A percentile compares a stretch with the other conserved stretches of the same genome.
These are phyloP conservation scores for Pseudocercospora vitis DNA, from an alignment of 2,329 filamentous ascomycete genomes.

Conservation along the genomic window DNA sequence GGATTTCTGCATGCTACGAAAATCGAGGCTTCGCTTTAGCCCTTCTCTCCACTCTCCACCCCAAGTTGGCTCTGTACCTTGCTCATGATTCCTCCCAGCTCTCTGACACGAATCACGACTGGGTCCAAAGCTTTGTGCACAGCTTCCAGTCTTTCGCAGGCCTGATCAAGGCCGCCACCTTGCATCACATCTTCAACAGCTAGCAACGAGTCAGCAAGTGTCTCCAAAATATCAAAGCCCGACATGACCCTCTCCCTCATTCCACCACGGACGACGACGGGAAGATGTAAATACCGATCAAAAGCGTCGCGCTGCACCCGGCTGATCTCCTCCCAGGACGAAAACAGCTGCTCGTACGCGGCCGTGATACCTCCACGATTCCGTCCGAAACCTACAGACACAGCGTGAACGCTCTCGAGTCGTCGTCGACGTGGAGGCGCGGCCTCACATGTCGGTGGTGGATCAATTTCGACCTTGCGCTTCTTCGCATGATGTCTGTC, in stretches of 20 bases:
- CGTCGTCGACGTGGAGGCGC: neutral
- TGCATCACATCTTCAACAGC: neutral
- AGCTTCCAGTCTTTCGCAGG: neutral
- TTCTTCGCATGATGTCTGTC: neutral
- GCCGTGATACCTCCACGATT: neutral
- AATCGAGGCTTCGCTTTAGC: too few relatives aligned
- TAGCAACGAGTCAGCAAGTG: neutral
- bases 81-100: too few relatives aligned
- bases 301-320: conserved; percentile 1
- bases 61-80: too few relatives aligned
- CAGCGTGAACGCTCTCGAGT: neutral
- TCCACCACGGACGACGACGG: conserved; percentile 1
- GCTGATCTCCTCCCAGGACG: neutral
- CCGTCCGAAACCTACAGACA: neutral
- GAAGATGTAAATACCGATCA: conserved; percentile 2
- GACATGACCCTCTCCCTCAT: conserved; percentile 8
- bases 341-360: neutral
- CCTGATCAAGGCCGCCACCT: neutral
- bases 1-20: too few relatives aligned
- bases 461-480: neutral
- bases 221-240: neutral
- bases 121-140: neutral
- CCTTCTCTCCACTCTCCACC: too few relatives aligned
- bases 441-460: neutral
- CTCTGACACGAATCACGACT: too few relatives aligned